Evolutionary conservation across 768 basidiomycete genomes (phyloP), one percentile per base, ranked within the genome.

Genomic region (Phylloporus scabripes): DNA sequence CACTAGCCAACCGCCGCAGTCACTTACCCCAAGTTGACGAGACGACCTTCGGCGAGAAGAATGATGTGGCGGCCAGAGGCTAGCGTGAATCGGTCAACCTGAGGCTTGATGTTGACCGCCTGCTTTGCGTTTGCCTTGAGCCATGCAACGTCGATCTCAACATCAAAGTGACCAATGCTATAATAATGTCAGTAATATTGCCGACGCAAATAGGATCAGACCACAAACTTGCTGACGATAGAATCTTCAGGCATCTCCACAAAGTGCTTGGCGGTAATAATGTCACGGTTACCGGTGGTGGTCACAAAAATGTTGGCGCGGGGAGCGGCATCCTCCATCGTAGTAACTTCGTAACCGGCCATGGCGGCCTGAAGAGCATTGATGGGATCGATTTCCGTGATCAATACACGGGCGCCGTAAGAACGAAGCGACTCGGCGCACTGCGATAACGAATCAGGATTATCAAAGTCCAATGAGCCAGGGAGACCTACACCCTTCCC

Each of bases 361-460:
- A 99, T 99, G 48, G 94, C 95, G 59, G 96, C 96, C 71, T 99
- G 96, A 51, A 99, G 87, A 43, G 95, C 96, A 70, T 99, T 99
- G 85, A 99, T 99, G 56, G 96, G 96, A 73, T 99, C 96, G 67
- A 99, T 96, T 71, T 99, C 96, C 55, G 96, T 97, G 65, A 99
- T 69, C 60, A 99, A 61, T 37, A 98, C 95, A 63, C 96, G 94
- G 56, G 93, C 84, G 67, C 96, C 96, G 70, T 98, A 99, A n/a
- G 92, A 89, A 45, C 84, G 82, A 61, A 99, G 84, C 18, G 96
- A 92, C 72, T 98, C 93, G 48, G 95, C 95, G 69, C 96, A 99
- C 91, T 93, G n/a, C 45, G 37, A 34, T 21, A 7, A 21, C 4
- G n/a, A 36, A 53, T 46, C 43, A 51, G 46, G 5, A 59, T 42